Evolutionary conservation across 2,329 filamentous ascomycete species (phyloP), one percentile per base, ranked within the genome.

Genomic region (Ophiostoma himal-ulmi): DNA sequence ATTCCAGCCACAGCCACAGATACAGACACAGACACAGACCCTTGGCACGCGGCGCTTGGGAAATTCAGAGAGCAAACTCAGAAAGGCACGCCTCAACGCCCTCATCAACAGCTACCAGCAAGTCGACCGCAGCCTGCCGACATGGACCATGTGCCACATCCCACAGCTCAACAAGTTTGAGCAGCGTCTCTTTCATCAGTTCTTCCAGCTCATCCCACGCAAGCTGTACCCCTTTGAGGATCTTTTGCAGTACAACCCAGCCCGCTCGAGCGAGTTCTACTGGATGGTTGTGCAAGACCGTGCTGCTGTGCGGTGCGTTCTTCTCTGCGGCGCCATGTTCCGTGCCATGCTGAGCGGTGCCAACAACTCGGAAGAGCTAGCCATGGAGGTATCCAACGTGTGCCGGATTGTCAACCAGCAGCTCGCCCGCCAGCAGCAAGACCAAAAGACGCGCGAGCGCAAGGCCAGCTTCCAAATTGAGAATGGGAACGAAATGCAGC

Each of bases 221-320:
- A 77, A 76, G 70, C 73, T 77, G 64, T 79, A 78, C n/a, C 77
- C 77, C 1, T 77, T 76, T 72, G 78, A 79, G 60, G 74, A 77
- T 66, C 69, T 79, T 1, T 72, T 79, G 37, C 72, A 74, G 34
- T 76, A 77, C 74, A 79, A 79, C 67, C 77, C 77, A 1, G 72
- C 74, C 0, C 75, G 76, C 22, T 72, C 71, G 2, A 68, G 70
- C 68, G 71, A 75, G 34, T 78, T 78, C 69, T 75, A 75, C 74
- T 70, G 73, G 30, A 74, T 76, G 69, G 74, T 76, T 10, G 73
- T 74, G 5, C 71, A 72, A 34, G 76, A 77, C 72, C 69, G 72
- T 26, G 76, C 76, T 14, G 76, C 76, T 14, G 68, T 76, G 22
- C 76, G 76, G 44, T 78, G 75, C 65, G 75, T 78, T n/a, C 70